Evolutionary conservation across 2,329 filamentous ascomycete genomes (phyloP).

Genomic region (Xylariaceae sp.): DNA sequence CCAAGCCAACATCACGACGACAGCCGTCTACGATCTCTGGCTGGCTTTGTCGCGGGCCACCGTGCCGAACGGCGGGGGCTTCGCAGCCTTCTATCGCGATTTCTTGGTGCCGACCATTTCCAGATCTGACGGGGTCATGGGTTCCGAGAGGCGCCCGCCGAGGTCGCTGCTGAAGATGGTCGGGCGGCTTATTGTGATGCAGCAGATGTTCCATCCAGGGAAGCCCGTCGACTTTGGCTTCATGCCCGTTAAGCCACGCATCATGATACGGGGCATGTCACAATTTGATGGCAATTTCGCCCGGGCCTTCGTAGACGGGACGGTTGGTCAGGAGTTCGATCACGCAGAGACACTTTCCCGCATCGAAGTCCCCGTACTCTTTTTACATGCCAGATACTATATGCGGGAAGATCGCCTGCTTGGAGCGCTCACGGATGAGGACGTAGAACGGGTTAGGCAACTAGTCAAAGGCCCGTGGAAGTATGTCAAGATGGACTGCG

Average conservation of each 20-base stretch:
- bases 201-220: not conserved
- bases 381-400: constrained; percentile 5
- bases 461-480: constrained; percentile 8
- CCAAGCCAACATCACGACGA: constrained; percentile 3
- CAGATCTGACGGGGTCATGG: constrained; percentile 1
- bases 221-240: constrained; percentile 7
- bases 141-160: not conserved
- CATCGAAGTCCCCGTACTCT: constrained; percentile 6
- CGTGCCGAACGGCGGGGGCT: constrained; percentile 3
- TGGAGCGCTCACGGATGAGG: constrained; percentile 7
- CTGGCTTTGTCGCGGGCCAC: constrained; percentile 2
- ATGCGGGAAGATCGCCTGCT: constrained; percentile 2
- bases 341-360: constrained; percentile 6
- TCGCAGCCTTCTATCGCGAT: constrained; percentile 3
- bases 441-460: constrained; percentile 2
- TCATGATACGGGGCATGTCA: constrained; percentile 7
- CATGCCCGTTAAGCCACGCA: constrained; percentile 5
- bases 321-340: constrained; percentile 8
- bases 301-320: constrained; percentile 7
- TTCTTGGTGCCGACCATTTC: constrained; percentile 1
- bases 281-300: constrained; percentile 13
- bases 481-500: constrained; percentile 11
- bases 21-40: constrained; percentile 5
- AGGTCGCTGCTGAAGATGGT: constrained; percentile 1
- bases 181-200: not conserved